A percentile compares a stretch with the other conserved stretches of the same genome.
These are phyloP conservation scores for Amanita subjunquillea DNA, from an alignment of 768 basidiomycete genomes.

Conservation along the genomic window DNA sequence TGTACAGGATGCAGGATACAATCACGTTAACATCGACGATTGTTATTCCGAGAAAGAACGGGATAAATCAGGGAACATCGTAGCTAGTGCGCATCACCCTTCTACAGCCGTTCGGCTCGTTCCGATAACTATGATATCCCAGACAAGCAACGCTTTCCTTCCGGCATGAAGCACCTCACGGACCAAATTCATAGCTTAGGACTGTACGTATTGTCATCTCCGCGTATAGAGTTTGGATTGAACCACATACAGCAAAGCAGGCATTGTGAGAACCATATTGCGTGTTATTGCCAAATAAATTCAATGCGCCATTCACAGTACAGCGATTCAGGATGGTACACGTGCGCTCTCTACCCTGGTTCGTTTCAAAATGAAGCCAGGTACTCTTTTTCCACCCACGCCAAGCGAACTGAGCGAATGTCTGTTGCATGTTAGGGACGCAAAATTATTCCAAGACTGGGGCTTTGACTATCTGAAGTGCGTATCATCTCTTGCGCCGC, in stretches of 20 bases:
- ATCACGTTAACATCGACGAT: conserved; percentile 52
- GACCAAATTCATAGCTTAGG: conserved; percentile 45
- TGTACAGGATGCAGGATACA: conserved; percentile 30
- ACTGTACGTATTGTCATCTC: conserved; percentile 28
- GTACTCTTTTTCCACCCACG: conserved; percentile 13
- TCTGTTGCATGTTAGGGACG: conserved; percentile 28
- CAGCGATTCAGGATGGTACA: conserved; percentile 61
- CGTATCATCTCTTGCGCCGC: conserved; percentile 8
- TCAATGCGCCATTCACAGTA: conserved; percentile 27
- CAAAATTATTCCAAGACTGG: conserved; percentile 51
- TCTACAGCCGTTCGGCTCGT: background rate
- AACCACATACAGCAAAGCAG: conserved; percentile 34
- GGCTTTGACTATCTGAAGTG: conserved; percentile 59
- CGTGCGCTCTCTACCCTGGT: conserved; percentile 54
- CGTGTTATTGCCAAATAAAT: background rate
- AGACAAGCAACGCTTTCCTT: conserved; percentile 44
- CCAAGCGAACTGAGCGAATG: background rate
- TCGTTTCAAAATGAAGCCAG: conserved; percentile 54
- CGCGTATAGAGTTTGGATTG: background rate
- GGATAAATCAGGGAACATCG: conserved; percentile 39
- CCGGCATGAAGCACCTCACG: conserved; percentile 48
- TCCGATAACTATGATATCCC: background rate
- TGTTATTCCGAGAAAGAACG: conserved; percentile 55
- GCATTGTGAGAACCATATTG: conserved; percentile 35
- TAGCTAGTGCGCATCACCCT: conserved; percentile 32